Base-by-base conservation (phyloP, 139 green algal species). In the Raphidocelis subcapitata region DNA sequence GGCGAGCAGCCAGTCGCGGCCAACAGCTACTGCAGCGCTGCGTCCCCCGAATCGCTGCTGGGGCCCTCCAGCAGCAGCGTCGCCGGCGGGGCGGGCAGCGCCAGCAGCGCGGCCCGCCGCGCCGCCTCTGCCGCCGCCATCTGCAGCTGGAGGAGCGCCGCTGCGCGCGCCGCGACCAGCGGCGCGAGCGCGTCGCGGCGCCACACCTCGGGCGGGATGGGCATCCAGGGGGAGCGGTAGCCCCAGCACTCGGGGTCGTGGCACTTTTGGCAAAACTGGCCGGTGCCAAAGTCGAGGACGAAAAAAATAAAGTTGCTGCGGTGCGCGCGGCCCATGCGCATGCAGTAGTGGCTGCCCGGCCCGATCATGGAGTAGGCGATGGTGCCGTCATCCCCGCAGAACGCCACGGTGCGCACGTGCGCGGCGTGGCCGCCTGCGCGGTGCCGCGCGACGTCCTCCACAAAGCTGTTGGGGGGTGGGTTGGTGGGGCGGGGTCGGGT, bases 351-450 rank as follows among this genome's bases (percentile, higher is more conserved):
- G 74, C 80, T 87, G 31, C 91, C 91, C 3, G 87, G 85, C 1
- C 91, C 91, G n/a, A 89, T 73, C 51, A 95, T 80, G 62, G 81
- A 82, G 82, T 91, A 96, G 16, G 89, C 75, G 28, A 94, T 82
- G 12, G 68, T 79, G 52, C 77, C 84, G 60, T 41, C 78, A 21
- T 80, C 69, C 24, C 91, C 91, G 67, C 85, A 92, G 44, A 88
- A 90, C 0, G 81, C 77, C 3, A 95, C 70, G 35, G 85, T 95
- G 77, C 88, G 82, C 21, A 89, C 88, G 79, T 85, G 59, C 16
- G 33, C 76, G 1, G 46, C n/a, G 55, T 47, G 57, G 4, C 84
- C 86, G 18, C 73, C 72, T 14, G 88, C 86, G 0, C 83, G 70
- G 46, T 72, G 37, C 0, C 62, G 65, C 0, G 80, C 84, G 12